Percentiles rank a stretch among this genome's conserved stretches.
These are phyloP conservation scores for Hypomyces perniciosus DNA, from an alignment of 2,329 filamentous ascomycete species.

Conservation along the genomic window DNA sequence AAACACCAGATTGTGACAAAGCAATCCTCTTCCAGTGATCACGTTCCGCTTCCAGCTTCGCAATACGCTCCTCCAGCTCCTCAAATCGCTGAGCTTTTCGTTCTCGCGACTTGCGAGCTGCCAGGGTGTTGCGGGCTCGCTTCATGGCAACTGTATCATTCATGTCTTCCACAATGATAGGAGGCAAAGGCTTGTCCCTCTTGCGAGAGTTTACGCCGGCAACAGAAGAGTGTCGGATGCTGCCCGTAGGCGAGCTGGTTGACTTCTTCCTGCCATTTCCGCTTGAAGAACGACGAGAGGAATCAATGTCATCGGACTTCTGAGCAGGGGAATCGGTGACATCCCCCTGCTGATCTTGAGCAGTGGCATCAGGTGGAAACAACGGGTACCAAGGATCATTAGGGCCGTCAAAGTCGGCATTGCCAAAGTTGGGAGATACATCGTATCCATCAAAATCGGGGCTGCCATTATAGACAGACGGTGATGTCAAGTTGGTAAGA, in stretches of 20 bases:
- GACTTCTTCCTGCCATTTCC: slow-evolving; percentile 43
- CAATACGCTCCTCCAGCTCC: slow-evolving; percentile 67
- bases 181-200: slow-evolving; percentile 73
- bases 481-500: slow-evolving; percentile 79
- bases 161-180: slow-evolving; percentile 70
- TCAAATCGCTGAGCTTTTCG: slow-evolving; percentile 75
- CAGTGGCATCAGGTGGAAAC: slow-evolving; percentile 50
- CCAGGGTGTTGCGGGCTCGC: slow-evolving; percentile 88
- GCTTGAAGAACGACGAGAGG: slow-evolving; percentile 32
- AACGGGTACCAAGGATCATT: slow-evolving; percentile 65
- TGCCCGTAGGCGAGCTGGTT: slow-evolving; percentile 35
- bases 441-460: slow-evolving; percentile 70
- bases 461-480: slow-evolving; percentile 71
- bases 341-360: slow-evolving; percentile 21
- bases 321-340: slow-evolving; percentile 38
- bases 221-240: slow-evolving; percentile 58
- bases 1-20: slow-evolving; percentile 31
- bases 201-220: slow-evolving; percentile 67
- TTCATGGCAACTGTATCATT: slow-evolving; percentile 76
- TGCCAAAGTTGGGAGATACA: slow-evolving; percentile 70
- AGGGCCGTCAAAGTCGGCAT: slow-evolving; percentile 47
- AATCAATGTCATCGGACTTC: slow-evolving; percentile 45
- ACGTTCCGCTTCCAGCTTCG: slow-evolving; percentile 59
- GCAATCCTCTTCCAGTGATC: slow-evolving; percentile 60
- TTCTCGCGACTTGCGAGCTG: slow-evolving; percentile 86